A percentile compares a stretch with the other conserved stretches of the same genome.
phyloP scores from a whole-genome alignment of 2,329 filamentous ascomycete species.

The Cercospora beticola region DNA sequence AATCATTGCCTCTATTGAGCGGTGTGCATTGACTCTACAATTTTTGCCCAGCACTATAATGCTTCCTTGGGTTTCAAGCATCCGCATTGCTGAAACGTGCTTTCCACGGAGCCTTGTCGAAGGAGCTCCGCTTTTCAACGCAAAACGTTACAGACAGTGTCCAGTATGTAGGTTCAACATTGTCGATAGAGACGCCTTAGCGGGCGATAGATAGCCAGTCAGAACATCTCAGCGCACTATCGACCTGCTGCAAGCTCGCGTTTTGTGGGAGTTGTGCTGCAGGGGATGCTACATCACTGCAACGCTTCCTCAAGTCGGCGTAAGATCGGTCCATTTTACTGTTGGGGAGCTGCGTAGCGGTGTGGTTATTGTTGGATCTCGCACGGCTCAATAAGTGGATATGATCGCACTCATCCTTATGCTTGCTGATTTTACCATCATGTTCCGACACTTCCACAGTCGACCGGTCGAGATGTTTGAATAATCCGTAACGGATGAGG shows the following conservation, averaged over 20 bases:
- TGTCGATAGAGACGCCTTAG: not conserved
- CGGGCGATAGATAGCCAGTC: not conserved
- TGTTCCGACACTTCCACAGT: not conserved
- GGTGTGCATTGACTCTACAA: no score
- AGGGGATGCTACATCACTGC: not conserved
- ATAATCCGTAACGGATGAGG: not conserved
- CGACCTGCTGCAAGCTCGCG: not conserved
- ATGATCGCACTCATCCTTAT: not conserved
- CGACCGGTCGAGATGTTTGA: not conserved
- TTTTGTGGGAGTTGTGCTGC: not conserved
- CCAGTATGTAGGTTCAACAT: not conserved
- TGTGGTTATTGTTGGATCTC: not conserved
- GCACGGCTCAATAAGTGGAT: not conserved
- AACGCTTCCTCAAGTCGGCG: not conserved
- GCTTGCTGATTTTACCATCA: not conserved
- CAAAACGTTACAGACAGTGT: not conserved
- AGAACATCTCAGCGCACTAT: not conserved
- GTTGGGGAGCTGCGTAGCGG: not conserved
- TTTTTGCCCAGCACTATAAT: not conserved
- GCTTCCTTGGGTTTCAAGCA: not conserved
- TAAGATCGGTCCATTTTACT: not conserved
- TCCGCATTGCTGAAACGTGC: not conserved
- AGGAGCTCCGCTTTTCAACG: not conserved
- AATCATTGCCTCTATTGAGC: not conserved
- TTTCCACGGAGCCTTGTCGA: not conserved